These are phyloP conservation scores for Phialocephala subalpina DNA, from an alignment of 2,329 filamentous ascomycete species.

Conservation along the genomic window DNA sequence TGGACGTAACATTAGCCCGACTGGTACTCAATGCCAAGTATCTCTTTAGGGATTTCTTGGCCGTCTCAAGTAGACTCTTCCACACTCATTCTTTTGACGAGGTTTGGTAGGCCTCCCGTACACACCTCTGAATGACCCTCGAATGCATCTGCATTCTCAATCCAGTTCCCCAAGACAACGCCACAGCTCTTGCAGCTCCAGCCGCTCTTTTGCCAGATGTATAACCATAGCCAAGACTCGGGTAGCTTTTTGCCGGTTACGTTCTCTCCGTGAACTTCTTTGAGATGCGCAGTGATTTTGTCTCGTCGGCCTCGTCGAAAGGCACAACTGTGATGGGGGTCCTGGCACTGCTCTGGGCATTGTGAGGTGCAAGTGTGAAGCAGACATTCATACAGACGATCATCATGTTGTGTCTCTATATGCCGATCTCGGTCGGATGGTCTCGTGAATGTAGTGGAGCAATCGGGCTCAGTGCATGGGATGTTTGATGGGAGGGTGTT, in stretches of 20 bases:
- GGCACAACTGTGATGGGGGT: not conserved
- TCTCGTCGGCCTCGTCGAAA: not conserved
- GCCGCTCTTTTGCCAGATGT: not conserved
- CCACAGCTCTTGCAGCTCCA: constrained; percentile 2
- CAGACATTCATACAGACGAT: not conserved
- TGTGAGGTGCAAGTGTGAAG: not conserved
- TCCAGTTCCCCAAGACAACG: constrained; percentile 3
- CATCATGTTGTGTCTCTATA: not conserved
- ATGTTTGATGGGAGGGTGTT: not conserved
- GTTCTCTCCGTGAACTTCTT: not conserved
- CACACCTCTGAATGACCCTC: not conserved
- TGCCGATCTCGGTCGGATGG: not conserved
- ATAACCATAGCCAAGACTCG: not conserved
- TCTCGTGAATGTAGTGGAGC: constrained; percentile 2
- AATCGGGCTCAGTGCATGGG: not conserved
- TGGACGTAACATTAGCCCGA: no score
- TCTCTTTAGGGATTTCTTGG: not conserved
- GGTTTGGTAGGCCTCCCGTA: not conserved
- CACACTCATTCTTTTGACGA: constrained; percentile 1
- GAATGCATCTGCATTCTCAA: not conserved
- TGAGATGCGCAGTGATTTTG: constrained; percentile 1
- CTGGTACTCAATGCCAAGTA: not conserved
- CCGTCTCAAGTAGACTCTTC: not conserved
- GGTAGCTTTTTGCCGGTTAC: not conserved
- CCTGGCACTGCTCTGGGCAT: not conserved